Base-by-base conservation (phyloP, 1,284 basidiomycete species). In the Melampsora abietis-canadensis region DNA sequence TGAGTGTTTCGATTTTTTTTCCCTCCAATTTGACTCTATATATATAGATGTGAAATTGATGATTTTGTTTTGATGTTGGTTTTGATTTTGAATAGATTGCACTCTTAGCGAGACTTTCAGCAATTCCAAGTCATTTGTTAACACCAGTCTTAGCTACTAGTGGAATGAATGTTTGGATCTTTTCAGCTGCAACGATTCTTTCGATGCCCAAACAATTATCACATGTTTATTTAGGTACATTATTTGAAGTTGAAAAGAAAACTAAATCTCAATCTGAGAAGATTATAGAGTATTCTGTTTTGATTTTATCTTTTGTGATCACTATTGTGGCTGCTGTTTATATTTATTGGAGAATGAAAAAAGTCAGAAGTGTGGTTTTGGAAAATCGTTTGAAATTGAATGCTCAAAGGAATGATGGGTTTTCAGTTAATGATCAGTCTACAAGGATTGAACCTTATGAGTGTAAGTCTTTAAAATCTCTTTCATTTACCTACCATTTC, bases 131-230 rank as follows among this genome's bases (percentile, higher is more conserved):
- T 46, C 79, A 79, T 75, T 66, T 80, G 24, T 76, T 76, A 27
- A 81, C 80, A 2, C 76, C 77, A 15, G 78, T 83, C 5, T 80
- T 80, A 59, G 80, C 80, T 21, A 80, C 80, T 4, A 80, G 79
- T 61, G 81, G 82, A n/a, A 77, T 76, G n/a, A 67, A 77, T 59
- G 76, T 81, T n/a, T 79, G 77, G 77, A 76, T 80, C 34, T 83
- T 82, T 75, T 69, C 80, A 19, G 64, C 81, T 19, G 82, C 82
- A 0, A 76, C 80, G 12, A 75, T 83, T 17, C 70, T 82, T 12
- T 79, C 82, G 4, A 73, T 83, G n/a, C 83, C 83, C 0, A 83
- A 84, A 72, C 82, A 83, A 72, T 67, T 81, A 24, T 78, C 76
- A 0, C 60, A 79, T 7, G 80, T 81, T 17, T 81, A 78, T 68